phyloP scores from a whole-genome alignment of 129 eudicot genomes.

The Ambrosia trifida region DNA sequence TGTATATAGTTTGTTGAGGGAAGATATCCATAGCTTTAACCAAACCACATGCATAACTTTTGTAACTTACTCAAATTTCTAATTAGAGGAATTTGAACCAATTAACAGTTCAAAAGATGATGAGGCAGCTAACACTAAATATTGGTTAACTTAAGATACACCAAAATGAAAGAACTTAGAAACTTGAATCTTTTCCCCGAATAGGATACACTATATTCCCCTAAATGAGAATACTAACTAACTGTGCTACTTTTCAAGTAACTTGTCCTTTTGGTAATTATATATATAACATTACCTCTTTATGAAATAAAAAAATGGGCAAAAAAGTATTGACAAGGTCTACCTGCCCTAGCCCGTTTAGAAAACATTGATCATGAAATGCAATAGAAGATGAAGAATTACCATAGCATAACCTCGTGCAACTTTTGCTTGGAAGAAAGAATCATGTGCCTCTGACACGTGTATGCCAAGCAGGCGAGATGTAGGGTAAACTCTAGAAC shows the following conservation, averaged over 20 bases:
- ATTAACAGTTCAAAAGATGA: neutral
- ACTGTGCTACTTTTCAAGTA: neutral
- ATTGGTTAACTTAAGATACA: conserved; percentile 1
- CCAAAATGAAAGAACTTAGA: neutral
- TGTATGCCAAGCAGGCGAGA: conserved; percentile 91
- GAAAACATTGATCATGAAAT: neutral
- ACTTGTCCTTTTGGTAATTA: neutral
- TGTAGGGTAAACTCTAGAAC: conserved; percentile 91
- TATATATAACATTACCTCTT: neutral
- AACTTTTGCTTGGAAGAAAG: conserved; percentile 94
- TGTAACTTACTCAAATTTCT: neutral
- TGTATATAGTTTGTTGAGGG: no score
- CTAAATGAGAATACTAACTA: neutral
- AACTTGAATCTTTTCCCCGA: neutral
- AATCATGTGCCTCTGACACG: conserved; percentile 88
- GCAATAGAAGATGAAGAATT: conserved; percentile 13
- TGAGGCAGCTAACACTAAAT: neutral
- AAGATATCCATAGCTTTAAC: neutral
- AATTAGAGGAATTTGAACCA: neutral
- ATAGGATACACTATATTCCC: neutral
- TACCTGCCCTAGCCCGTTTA: neutral
- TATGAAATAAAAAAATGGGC: neutral
- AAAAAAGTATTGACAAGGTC: neutral
- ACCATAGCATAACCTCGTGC: conserved; percentile 90
- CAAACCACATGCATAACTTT: neutral